Percentiles rank a stretch among this genome's conserved stretches.
Conservation (phyloP, 805 yeast species). For the Candida easanensis region DNA sequence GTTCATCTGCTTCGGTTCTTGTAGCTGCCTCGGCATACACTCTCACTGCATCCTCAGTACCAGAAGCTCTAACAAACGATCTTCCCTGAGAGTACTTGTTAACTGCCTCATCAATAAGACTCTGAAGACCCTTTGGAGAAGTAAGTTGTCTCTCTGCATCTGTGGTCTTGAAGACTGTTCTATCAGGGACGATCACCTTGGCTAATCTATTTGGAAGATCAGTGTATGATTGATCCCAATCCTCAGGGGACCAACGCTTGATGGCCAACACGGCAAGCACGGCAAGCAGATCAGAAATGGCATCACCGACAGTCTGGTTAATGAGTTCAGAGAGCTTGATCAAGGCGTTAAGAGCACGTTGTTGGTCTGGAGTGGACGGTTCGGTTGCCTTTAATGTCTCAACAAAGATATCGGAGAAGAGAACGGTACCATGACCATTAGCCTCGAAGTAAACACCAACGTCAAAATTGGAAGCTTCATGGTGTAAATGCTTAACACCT, state of each 20-base stretch:
- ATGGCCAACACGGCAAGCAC: constrained; percentile 63
- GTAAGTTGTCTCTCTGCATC: constrained; percentile 85
- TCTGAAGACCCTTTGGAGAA: constrained; percentile 77
- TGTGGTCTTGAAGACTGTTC: constrained; percentile 75
- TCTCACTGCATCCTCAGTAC: constrained; percentile 96
- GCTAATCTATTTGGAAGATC: constrained; percentile 86
- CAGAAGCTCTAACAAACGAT: constrained; percentile 94
- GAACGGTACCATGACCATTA: constrained; percentile 97
- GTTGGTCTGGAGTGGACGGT: constrained; percentile 42
- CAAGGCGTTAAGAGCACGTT: constrained; percentile 51
- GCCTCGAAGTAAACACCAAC: constrained; percentile 97
- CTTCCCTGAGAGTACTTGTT: constrained; percentile 58
- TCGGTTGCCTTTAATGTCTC: constrained; percentile 35
- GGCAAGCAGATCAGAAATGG: constrained; percentile 85
- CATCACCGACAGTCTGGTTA: constrained; percentile 98
- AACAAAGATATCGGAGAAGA: constrained; percentile 59
- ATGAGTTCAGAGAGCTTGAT: constrained; percentile 65
- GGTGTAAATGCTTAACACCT: constrained; percentile 96
- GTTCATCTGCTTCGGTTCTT: constrained; percentile 41
- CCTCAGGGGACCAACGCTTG: constrained; percentile 54
- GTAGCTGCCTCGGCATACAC: constrained; percentile 87
- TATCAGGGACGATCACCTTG: constrained; percentile 80
- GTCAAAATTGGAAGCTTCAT: constrained; percentile 79
- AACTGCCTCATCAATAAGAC: constrained; percentile 63
- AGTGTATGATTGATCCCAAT: constrained; percentile 74